Conservation (phyloP, 345 rosid species). For the Arabidopsis suecica region DNA sequence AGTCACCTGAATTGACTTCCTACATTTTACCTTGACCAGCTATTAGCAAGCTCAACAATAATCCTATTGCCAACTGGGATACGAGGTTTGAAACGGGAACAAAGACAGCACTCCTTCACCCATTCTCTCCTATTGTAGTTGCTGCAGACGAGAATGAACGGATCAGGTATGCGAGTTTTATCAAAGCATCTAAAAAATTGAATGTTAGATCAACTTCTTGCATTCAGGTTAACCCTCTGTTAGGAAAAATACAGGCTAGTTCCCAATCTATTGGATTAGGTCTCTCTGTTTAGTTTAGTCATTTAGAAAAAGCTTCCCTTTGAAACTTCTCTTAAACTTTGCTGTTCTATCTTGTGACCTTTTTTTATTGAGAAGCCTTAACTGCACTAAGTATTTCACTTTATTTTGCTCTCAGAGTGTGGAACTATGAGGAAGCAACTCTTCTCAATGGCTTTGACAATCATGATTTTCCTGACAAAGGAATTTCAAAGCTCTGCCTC, state of each 20-base stretch:
- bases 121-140: conserved; percentile 89
- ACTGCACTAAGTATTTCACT: conserved; percentile 37
- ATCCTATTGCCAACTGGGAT: conserved; percentile 88
- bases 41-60: conserved; percentile 73
- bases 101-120: conserved; percentile 82
- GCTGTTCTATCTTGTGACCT: conserved; percentile 23
- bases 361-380: conserved; percentile 18
- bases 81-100: conserved; percentile 90
- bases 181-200: conserved; percentile 25
- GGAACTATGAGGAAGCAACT: conserved; percentile 71
- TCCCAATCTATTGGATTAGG: not conserved
- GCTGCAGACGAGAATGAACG: conserved; percentile 97
- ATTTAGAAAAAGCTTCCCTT: conserved; percentile 24
- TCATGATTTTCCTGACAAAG: conserved; percentile 87
- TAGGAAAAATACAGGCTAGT: conserved; percentile 22
- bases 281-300: conserved; percentile 26
- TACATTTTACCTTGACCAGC: conserved; percentile 54
- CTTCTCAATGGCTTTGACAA: conserved; percentile 86
- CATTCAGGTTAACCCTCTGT: conserved; percentile 14
- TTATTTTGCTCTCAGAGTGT: conserved; percentile 63
- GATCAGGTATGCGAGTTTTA: conserved; percentile 65
- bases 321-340: conserved; percentile 17
- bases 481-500: conserved; percentile 93
- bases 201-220: conserved; percentile 16
- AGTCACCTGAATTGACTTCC: conserved; percentile 28